Conservation (phyloP, 1,284 basidiomycete species). For the Pterulicium gracile region DNA sequence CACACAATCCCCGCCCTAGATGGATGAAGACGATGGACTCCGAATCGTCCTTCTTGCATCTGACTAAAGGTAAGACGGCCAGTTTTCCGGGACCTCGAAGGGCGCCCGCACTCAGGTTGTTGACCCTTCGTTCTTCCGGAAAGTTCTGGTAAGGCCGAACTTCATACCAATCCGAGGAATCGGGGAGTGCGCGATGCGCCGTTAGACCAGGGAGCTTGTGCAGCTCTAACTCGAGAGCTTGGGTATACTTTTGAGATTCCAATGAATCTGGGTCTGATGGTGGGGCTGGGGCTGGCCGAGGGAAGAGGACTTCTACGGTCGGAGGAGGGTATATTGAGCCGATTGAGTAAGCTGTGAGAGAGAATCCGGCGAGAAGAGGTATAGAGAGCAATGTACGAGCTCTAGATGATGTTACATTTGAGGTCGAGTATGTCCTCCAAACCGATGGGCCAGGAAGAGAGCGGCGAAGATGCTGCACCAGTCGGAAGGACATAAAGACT, state of each 20-base stretch:
- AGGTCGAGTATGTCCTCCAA: no score
- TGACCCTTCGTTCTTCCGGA: slow-evolving; percentile 60
- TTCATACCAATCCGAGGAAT: slow-evolving; percentile 61
- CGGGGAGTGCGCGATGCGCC: slow-evolving; percentile 33
- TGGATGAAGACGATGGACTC: slow-evolving; percentile 69
- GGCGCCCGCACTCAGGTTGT: slow-evolving; percentile 79
- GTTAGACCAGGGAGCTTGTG: slow-evolving; percentile 55
- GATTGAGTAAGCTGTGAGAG: slow-evolving; percentile 23
- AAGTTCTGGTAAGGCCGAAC: slow-evolving; percentile 64
- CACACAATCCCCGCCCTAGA: slow-evolving; percentile 79
- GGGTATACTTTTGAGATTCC: slow-evolving; percentile 49
- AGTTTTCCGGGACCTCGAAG: slow-evolving; percentile 80
- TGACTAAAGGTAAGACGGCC: slow-evolving; percentile 66
- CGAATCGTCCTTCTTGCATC: slow-evolving; percentile 66
- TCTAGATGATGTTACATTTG: no score
- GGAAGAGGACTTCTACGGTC: slow-evolving; percentile 45
- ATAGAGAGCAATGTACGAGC: background rate
- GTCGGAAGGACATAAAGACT: no score
- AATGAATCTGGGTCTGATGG: slow-evolving; percentile 45
- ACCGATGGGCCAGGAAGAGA: no score
- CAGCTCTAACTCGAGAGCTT: slow-evolving; percentile 57
- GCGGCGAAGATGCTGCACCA: no score
- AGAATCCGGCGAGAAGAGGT: slow-evolving; percentile 10
- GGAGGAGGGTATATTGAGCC: slow-evolving; percentile 29
- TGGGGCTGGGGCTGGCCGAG: slow-evolving; percentile 59